Base-by-base conservation (phyloP, 2,329 filamentous ascomycete genomes). In the Paraphaeosphaeria minitans region DNA sequence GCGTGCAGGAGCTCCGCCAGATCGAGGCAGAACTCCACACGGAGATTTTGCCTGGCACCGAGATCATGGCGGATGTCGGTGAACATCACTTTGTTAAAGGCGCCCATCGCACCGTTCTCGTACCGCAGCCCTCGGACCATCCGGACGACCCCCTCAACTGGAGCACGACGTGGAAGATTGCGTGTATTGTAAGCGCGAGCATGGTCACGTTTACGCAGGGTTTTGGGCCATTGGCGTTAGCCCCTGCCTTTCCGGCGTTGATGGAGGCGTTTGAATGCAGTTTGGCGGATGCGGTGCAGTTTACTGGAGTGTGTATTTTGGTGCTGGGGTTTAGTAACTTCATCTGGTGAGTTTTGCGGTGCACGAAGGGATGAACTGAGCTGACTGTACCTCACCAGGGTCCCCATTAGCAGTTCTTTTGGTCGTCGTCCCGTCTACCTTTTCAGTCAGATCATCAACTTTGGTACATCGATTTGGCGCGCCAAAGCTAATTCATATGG, bases 41-140 rank as follows among this genome's bases (percentile, higher is more conserved):
- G 33, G 81, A 84, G 61, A 81, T 87, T 57, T 73, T 85, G 42
- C 84, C 84, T 3, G 84, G 84, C 24, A 87, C 84, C 4, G 84
- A 86, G 71, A 79, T 86, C 67, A 87, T 87, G 84, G 75, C 80
- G 9, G 84, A 89, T 78, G 81, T 88, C 39, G 85, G 85, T 21
- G 77, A 78, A 1, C 85, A 87, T 72, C 86, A 88, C 71, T 89
- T 89, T 66, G 85, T 89, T 67, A 89, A 88, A 59, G 72, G 72
- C 2, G 48, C 66, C 9, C 74, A 75, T 41, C 69, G 70, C 45
- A 81, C 80, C 2, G 79, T 84, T 16, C 76, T 85, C 49, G 83
- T 85, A 22, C 84, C 84, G 2, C 83, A 85, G 67, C 84, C 83
- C 0, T 82, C 79, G 55, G 79, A 67, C 39, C 79, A 84, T 53